A percentile compares a stretch with the other conserved stretches of the same genome.
These are phyloP conservation scores for Aristolochia contorta DNA, from an alignment of 164 flowering plant genomes.

Conservation along the genomic window DNA sequence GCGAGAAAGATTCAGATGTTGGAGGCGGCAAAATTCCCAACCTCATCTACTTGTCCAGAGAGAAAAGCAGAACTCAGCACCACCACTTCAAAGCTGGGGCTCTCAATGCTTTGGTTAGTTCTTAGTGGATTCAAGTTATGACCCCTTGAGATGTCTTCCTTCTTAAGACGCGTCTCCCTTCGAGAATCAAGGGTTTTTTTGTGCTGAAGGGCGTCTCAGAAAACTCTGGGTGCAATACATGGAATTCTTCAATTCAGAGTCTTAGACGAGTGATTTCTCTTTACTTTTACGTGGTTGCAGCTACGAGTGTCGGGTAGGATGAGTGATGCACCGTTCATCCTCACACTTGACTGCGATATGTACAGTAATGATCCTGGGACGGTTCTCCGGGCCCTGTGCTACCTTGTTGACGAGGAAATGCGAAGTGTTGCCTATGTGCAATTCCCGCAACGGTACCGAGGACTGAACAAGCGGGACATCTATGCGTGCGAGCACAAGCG, in stretches of 20 bases:
- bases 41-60: slow-evolving; percentile 62
- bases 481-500: slow-evolving; percentile 28
- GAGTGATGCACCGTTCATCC: slow-evolving; percentile 51
- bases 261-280: background rate
- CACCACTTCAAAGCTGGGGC: slow-evolving; percentile 94
- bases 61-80: slow-evolving; percentile 40
- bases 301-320: slow-evolving; percentile 45
- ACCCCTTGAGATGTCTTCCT: too few species aligned
- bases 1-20: slow-evolving; percentile 33
- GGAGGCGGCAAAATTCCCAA: slow-evolving; percentile 48
- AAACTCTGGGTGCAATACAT: too few species aligned
- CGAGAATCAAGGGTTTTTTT: background rate
- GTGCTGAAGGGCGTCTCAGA: background rate
- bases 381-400: slow-evolving; percentile 40
- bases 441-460: slow-evolving; percentile 44
- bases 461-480: slow-evolving; percentile 34
- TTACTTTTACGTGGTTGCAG: background rate
- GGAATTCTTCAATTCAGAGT: too few species aligned
- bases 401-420: slow-evolving; percentile 19
- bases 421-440: slow-evolving; percentile 37
- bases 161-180: background rate
- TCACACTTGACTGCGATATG: slow-evolving; percentile 58
- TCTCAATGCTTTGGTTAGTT: slow-evolving; percentile 62
- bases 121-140: too few species aligned
- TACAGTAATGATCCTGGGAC: slow-evolving; percentile 53